Evolutionary conservation across 805 yeast genomes (phyloP).

Genomic region (Ogataea methanolica): DNA sequence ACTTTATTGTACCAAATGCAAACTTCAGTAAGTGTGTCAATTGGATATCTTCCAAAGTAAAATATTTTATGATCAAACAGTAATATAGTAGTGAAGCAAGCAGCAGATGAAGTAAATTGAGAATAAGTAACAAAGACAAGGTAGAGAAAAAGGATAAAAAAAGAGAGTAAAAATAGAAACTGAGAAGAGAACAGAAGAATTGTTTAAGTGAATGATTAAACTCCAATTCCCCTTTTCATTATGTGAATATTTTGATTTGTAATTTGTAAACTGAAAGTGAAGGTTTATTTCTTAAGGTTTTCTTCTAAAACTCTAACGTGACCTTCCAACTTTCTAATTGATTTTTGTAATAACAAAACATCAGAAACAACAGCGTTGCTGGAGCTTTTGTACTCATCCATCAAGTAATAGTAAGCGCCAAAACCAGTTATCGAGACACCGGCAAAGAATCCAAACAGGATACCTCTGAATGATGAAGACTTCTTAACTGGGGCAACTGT

Average conservation of each 20-base stretch:
- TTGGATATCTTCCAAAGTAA: too few species aligned
- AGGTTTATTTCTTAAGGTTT: conserved; percentile 22
- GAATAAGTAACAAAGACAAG: too few species aligned
- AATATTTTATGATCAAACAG: too few species aligned
- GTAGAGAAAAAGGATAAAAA: too few species aligned
- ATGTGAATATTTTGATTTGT: too few species aligned
- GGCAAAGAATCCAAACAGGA: conserved; percentile 69
- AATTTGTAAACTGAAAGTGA: conserved; percentile 1
- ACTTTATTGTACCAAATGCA: too few species aligned
- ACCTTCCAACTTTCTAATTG: conserved; percentile 62
- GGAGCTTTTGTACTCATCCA: conserved; percentile 73
- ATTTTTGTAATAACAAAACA: conserved; percentile 62
- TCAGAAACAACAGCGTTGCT: conserved; percentile 72
- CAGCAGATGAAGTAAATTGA: too few species aligned
- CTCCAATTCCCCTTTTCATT: too few species aligned
- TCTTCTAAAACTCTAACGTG: conserved; percentile 63
- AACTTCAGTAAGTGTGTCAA: too few species aligned
- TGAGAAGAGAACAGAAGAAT: not conserved
- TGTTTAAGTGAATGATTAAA: not conserved
- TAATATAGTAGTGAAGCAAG: too few species aligned
- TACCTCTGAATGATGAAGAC: conserved; percentile 32
- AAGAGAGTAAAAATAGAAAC: too few species aligned
- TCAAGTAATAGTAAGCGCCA: conserved; percentile 70
- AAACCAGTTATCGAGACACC: conserved; percentile 75
- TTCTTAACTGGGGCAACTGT: conserved; percentile 19